Base-by-base conservation (phyloP, 495 filamentous ascomycete species). In the Hypoxylon crocopeplum region DNA sequence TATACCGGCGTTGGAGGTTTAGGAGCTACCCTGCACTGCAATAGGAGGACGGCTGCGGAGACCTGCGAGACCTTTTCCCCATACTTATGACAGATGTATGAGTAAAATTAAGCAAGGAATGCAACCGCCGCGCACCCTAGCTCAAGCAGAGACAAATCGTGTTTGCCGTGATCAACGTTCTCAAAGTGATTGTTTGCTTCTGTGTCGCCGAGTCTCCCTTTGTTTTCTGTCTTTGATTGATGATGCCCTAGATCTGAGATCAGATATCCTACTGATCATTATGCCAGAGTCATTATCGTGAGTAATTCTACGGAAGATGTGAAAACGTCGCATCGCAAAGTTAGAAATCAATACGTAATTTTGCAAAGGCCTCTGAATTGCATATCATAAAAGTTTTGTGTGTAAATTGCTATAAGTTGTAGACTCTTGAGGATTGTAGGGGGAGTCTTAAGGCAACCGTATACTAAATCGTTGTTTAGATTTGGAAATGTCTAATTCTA, bases 1-100 rank as follows among this genome's bases (percentile, higher is more conserved):
- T 62, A 66, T 56, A 62, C 58, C 38, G 67, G 67, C 67, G 67
- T 70, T 70, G 56, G 60, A 50, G 64, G 64, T 60, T 53, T 56
- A 42, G 37, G 50, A 56, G 52, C 38, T 56, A 62, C 46, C 55
- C 36, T 42, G n/a, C 45, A 33, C 42, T 57, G 49, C 33, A 40
- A 56, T 42, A 34, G 58, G 42, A 44, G 37, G 49, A 38, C 12
- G 39, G 30, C 3, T 25, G 45, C 20, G 50, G 16, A 46, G 40
- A 42, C 25, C 34, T 21, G 46, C 24, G 34, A 47, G 13, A 40
- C 17, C 12, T 46, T 47, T n/a, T n/a, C n/a, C n/a, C n/a, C 42
- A 5, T 32, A 32, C 27, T 5, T 17, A 37, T 37, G n/a, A 45
- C 10, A 58, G 32, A 19, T 51, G 33, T 56, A 52, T 17, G 19